A percentile compares a stretch with the other conserved stretches of the same genome.
Conservation (phyloP, 225 moss, liverwort and hornwort species). For the Neckera pumila region DNA sequence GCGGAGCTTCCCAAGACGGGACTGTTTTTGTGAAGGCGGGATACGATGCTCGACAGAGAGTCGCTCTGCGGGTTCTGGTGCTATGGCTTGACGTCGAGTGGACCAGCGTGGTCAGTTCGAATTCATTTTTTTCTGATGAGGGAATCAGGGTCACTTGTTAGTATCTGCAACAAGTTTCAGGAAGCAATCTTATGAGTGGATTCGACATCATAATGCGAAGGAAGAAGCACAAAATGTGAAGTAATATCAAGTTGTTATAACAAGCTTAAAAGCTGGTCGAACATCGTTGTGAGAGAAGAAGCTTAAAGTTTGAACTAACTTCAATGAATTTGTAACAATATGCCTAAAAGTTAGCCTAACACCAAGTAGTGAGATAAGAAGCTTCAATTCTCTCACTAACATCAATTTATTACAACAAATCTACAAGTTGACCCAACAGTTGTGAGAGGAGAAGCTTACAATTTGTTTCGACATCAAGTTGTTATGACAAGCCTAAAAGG, state of each 20-base stretch:
- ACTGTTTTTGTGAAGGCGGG: conserved; percentile 30
- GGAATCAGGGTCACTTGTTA: background rate
- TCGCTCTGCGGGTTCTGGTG: conserved; percentile 71
- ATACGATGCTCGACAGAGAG: conserved; percentile 97
- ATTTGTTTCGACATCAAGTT: too few species aligned
- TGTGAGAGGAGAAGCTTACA: background rate
- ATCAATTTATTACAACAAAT: background rate
- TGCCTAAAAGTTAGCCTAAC: background rate
- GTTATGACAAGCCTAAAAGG: background rate
- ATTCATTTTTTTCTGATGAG: background rate
- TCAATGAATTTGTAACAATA: background rate
- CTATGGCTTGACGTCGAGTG: conserved; percentile 83
- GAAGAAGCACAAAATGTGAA: background rate
- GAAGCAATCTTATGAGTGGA: background rate
- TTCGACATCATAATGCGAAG: background rate
- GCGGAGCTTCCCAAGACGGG: background rate
- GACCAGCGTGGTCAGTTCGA: conserved; percentile 56
- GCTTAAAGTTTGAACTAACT: background rate
- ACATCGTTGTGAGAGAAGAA: too few species aligned
- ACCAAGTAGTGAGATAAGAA: background rate
- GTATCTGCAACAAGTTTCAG: background rate
- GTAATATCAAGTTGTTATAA: background rate
- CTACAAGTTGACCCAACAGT: background rate
- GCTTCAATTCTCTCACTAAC: background rate
- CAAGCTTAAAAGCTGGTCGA: background rate